Base-by-base conservation (phyloP, 306 rosid genomes). In the Spatholobus suberectus region DNA sequence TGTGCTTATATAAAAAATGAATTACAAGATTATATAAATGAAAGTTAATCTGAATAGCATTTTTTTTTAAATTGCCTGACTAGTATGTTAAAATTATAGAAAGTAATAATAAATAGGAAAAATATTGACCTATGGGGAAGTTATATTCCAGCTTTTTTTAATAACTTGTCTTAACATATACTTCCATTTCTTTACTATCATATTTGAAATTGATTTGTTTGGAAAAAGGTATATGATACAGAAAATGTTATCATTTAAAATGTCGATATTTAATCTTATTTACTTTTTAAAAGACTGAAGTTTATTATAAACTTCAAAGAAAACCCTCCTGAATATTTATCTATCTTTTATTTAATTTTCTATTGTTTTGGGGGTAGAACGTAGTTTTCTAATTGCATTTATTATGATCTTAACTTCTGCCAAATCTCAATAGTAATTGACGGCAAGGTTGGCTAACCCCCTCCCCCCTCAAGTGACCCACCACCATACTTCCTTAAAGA, bases 361-460 rank as follows among this genome's bases (percentile, higher is more conserved):
- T 0, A 14, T 15, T 29, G 3, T 1, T 12, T 40, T 69, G 20
- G 35, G 35, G 27, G 32, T 15, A 21, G 1, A 27, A 14, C 41
- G 29, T 43, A 26, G 6, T 35, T 59, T 21, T 61, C 67, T 52
- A 23, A 61, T 65, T 73, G 23, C 27, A 72, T 44, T 46, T 44
- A 18, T 70, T 20, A 8, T 57, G 55, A 71, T n/a, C 5, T 14
- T 8, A 54, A 51, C 20, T 69, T 34, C 0, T 34, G 59, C 54
- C 24, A 62, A 32, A 65, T 32, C 17, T 34, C 6, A 57, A 59
- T 38, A n/a, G 14, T 29, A 2, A 32, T 40, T 32, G 72, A 54
- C 11, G 58, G 59, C 12, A 35, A 63, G 69, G 82, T 70, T 26
- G 88, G 85, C 81, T 29, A 70, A 72, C 74, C 47, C 55, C 3